Conservation (phyloP, 1,284 basidiomycete species). For the Mycena citricolor region DNA sequence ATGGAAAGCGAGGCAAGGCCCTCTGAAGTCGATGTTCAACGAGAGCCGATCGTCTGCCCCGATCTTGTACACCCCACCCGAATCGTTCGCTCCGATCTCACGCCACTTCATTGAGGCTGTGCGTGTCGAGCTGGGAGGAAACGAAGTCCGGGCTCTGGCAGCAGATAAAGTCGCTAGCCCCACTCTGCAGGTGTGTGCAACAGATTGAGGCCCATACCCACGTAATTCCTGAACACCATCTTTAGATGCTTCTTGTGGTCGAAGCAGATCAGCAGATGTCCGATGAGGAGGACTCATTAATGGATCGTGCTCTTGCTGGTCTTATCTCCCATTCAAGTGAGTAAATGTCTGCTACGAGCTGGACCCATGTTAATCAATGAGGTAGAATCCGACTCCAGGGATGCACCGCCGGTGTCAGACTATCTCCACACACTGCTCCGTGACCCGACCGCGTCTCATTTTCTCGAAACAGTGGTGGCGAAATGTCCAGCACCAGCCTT, state of each 20-base stretch:
- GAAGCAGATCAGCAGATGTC: conserved; percentile 68
- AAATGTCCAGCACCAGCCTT: conserved; percentile 67
- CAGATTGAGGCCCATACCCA: no score
- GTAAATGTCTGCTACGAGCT: conserved; percentile 32
- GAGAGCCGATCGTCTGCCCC: conserved; percentile 24
- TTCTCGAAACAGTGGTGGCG: conserved; percentile 76
- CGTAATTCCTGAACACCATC: conserved; percentile 3
- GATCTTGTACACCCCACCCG: conserved; percentile 18
- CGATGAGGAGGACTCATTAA: conserved; percentile 65
- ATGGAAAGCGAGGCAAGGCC: conserved; percentile 75
- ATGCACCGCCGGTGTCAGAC: conserved; percentile 56
- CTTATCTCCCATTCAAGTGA: conserved; percentile 66
- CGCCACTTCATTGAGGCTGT: conserved; percentile 54
- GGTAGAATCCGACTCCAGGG: conserved; percentile 38
- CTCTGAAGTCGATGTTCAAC: conserved; percentile 73
- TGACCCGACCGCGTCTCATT: conserved; percentile 84
- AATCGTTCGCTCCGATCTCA: conserved; percentile 53
- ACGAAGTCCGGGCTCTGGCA: conserved; percentile 82
- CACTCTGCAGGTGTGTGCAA: conserved; percentile 64
- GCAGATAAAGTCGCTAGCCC: conserved; percentile 82
- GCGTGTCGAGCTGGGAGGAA: conserved; percentile 55
- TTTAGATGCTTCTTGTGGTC: conserved; percentile 76
- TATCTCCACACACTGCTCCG: conserved; percentile 79
- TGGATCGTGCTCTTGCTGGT: conserved; percentile 83
- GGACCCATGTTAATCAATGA: no score